Percentiles rank a stretch among this genome's conserved stretches.
Evolutionary conservation across 2,329 filamentous ascomycete species (phyloP).

Genomic region (Fusarium sp.): DNA sequence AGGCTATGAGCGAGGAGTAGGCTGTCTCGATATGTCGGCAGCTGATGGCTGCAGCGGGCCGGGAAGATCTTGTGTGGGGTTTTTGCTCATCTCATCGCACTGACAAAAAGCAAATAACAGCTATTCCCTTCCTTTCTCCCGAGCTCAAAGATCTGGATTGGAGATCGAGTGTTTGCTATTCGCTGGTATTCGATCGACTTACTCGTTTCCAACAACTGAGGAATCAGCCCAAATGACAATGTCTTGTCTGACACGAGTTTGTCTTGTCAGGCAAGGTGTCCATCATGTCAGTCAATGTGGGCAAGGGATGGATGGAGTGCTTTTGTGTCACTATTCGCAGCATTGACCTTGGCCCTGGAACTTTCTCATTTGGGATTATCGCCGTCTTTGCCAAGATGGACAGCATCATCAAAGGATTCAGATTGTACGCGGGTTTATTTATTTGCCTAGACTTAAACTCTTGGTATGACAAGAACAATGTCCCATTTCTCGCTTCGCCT

Average conservation of each 20-base stretch:
- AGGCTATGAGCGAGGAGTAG: neutral
- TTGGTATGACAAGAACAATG: neutral
- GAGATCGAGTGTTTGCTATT: neutral
- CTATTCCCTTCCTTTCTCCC: constrained; percentile 14
- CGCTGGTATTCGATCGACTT: neutral
- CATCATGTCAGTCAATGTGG: too few relatives aligned
- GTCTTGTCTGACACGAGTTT: neutral
- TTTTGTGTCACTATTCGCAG: neutral
- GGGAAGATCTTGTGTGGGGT: constrained; percentile 34
- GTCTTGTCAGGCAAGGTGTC: neutral
- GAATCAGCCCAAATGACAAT: constrained; percentile 3
- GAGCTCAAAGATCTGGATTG: neutral
- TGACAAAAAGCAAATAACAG: constrained; percentile 15
- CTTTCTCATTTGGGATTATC: neutral
- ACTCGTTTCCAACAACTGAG: neutral
- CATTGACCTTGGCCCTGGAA: neutral
- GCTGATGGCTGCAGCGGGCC: constrained; percentile 34
- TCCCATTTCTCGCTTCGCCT: neutral
- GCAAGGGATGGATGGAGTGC: too few relatives aligned
- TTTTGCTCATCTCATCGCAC: constrained; percentile 28
- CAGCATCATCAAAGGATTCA: neutral
- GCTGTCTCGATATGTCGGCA: constrained; percentile 22
- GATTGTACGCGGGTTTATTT: neutral
- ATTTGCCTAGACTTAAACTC: neutral
- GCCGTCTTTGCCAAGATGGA: neutral